phyloP scores from a whole-genome alignment of 257 asterid species.

The Solanum rostratum region DNA sequence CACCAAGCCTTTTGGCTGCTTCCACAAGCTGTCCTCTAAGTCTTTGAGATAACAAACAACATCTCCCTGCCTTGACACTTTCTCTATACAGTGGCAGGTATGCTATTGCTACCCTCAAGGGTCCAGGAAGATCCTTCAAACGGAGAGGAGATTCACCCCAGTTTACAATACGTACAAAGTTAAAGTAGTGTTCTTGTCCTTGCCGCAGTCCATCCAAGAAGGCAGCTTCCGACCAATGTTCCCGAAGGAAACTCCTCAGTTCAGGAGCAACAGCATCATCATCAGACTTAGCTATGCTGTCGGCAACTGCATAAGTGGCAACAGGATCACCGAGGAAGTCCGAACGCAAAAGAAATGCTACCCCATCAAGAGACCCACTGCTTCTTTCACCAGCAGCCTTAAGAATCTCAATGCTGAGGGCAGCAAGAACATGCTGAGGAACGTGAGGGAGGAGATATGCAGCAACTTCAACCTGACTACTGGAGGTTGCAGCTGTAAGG shows the following conservation, averaged over 20 bases:
- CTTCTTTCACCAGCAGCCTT: slow-evolving; percentile 96
- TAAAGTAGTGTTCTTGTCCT: slow-evolving; percentile 55
- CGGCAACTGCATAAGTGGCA: slow-evolving; percentile 86
- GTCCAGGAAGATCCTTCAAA: slow-evolving; percentile 69
- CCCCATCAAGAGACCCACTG: slow-evolving; percentile 88
- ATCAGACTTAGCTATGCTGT: slow-evolving; percentile 67
- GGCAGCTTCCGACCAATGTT: slow-evolving; percentile 84
- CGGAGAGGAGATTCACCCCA: slow-evolving; percentile 64
- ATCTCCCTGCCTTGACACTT: slow-evolving; percentile 70
- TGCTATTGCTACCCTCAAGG: slow-evolving; percentile 73
- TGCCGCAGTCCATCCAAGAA: slow-evolving; percentile 40
- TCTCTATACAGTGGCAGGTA: slow-evolving; percentile 92
- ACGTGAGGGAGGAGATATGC: slow-evolving; percentile 88
- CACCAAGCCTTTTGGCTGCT: slow-evolving; percentile 66
- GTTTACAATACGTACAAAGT: slow-evolving; percentile 44
- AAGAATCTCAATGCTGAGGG: slow-evolving; percentile 83
- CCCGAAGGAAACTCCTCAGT: slow-evolving; percentile 51
- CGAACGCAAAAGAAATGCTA: slow-evolving; percentile 70
- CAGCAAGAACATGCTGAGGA: slow-evolving; percentile 85
- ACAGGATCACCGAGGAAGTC: slow-evolving; percentile 75
- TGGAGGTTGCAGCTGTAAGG: slow-evolving; percentile 92
- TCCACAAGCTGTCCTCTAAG: slow-evolving; percentile 77
- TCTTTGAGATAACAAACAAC: slow-evolving; percentile 54
- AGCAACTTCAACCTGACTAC: slow-evolving; percentile 71
- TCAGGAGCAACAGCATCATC: slow-evolving; percentile 75